A percentile compares a stretch with the other conserved stretches of the same genome.
Evolutionary conservation across 768 basidiomycete species (phyloP).

Genomic region (Mycena alexandri): DNA sequence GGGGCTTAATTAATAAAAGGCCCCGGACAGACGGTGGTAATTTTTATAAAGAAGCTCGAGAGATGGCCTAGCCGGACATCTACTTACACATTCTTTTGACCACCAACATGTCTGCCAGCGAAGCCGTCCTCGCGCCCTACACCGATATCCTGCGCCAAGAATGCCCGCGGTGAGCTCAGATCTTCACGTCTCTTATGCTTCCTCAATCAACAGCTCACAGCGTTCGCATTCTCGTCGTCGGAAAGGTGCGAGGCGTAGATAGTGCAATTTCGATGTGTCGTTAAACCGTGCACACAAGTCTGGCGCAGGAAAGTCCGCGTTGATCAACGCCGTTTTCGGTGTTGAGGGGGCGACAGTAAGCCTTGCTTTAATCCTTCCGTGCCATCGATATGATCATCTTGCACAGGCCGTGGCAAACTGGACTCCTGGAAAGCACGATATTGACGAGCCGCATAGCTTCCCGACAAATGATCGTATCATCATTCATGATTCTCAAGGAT

Average conservation of each 20-base stretch:
- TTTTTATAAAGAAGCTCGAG: too few relatives aligned
- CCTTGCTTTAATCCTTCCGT: too few relatives aligned
- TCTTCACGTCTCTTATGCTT: background rate
- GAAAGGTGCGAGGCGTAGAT: too few relatives aligned
- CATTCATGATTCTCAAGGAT: slow-evolving; percentile 21
- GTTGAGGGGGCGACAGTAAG: slow-evolving; percentile 16
- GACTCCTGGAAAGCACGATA: slow-evolving; percentile 18
- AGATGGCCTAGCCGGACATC: too few relatives aligned
- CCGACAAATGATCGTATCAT: slow-evolving; percentile 21
- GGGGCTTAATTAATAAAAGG: too few relatives aligned
- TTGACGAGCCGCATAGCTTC: slow-evolving; percentile 8
- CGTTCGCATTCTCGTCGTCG: slow-evolving; percentile 24
- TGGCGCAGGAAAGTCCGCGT: slow-evolving; percentile 22
- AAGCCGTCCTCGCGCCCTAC: slow-evolving; percentile 7
- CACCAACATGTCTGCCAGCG: background rate
- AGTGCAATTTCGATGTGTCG: background rate
- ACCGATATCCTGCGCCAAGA: slow-evolving; percentile 22
- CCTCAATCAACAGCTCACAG: slow-evolving; percentile 7
- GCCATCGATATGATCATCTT: too few relatives aligned
- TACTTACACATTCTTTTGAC: too few relatives aligned
- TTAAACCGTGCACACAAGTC: background rate
- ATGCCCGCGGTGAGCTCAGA: slow-evolving; percentile 22
- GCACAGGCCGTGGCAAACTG: slow-evolving; percentile 13
- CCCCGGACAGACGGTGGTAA: too few relatives aligned
- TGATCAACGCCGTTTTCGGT: slow-evolving; percentile 23